These are phyloP conservation scores for Chlamydomonas applanata DNA, from an alignment of 139 green algal genomes.

Conservation along the genomic window DNA sequence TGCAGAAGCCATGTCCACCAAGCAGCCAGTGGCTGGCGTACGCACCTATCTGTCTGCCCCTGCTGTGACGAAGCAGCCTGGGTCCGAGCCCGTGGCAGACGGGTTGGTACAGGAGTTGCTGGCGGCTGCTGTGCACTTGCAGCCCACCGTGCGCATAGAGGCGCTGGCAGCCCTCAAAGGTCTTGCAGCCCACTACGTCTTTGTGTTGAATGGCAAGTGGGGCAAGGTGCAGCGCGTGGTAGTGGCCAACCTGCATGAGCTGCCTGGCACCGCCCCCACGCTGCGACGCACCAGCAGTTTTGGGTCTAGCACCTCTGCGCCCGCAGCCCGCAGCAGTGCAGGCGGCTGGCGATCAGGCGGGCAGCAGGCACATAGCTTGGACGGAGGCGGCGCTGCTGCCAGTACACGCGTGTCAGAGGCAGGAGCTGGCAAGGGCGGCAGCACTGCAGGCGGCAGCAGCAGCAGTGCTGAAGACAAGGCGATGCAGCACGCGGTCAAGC, in stretches of 20 bases:
- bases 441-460: constrained; percentile 3
- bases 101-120: background rate
- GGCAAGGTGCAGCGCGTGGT: background rate
- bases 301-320: too few relatives aligned
- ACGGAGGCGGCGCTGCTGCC: too few relatives aligned
- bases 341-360: too few relatives aligned
- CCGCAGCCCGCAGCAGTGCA: too few relatives aligned
- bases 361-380: too few relatives aligned
- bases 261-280: background rate
- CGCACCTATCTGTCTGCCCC: background rate
- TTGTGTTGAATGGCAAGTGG: background rate
- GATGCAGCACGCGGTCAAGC: constrained; percentile 44
- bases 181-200: background rate
- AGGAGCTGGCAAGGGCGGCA: background rate
- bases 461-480: constrained; percentile 54
- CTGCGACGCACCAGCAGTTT: too few relatives aligned
- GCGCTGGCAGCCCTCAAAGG: constrained; percentile 45
- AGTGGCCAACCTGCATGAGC: background rate
- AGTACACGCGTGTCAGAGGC: too few relatives aligned
- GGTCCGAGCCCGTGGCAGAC: background rate
- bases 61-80: too few relatives aligned
- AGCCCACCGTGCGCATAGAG: constrained; percentile 37
- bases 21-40: constrained; percentile 33
- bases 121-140: background rate
- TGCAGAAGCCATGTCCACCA: constrained; percentile 49